Evolutionary conservation across 768 basidiomycete genomes (phyloP).

Genomic region (Tricholoma saponaceum): DNA sequence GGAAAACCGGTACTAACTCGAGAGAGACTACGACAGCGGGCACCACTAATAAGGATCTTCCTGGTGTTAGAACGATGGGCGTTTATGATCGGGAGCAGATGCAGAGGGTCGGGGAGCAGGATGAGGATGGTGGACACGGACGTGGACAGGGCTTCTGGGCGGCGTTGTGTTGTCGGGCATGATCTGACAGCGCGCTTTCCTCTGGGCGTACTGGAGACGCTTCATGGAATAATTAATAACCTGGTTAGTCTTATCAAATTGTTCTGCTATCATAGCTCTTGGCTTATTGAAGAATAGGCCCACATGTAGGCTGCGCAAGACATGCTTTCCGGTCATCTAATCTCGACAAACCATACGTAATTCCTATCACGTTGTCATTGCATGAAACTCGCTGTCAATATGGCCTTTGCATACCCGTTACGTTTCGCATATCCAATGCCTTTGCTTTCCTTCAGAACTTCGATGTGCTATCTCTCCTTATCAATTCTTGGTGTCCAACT

Average conservation of each 20-base stretch:
- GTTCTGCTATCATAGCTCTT: neutral
- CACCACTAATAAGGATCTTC: slow-evolving; percentile 29
- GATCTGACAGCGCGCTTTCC: slow-evolving; percentile 16
- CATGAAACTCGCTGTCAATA: slow-evolving; percentile 6
- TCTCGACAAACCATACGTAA: slow-evolving; percentile 13
- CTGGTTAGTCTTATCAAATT: slow-evolving; percentile 6
- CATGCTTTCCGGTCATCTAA: neutral
- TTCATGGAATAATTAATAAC: slow-evolving; percentile 18
- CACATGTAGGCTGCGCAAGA: neutral
- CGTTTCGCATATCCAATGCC: slow-evolving; percentile 16
- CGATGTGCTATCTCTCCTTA: slow-evolving; percentile 9
- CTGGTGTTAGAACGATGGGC: slow-evolving; percentile 48
- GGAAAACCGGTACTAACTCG: slow-evolving; percentile 48
- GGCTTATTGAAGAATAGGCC: neutral
- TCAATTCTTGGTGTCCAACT: slow-evolving; percentile 6
- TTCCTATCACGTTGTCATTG: slow-evolving; percentile 9
- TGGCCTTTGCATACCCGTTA: slow-evolving; percentile 15
- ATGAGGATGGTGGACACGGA: slow-evolving; percentile 62
- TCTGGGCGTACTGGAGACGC: slow-evolving; percentile 30
- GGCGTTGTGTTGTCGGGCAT: slow-evolving; percentile 69
- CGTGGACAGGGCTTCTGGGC: slow-evolving; percentile 60
- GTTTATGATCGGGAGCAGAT: slow-evolving; percentile 67
- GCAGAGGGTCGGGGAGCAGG: slow-evolving; percentile 53
- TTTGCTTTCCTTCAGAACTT: slow-evolving; percentile 8
- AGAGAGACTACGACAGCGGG: slow-evolving; percentile 50